Evolutionary conservation across 2,329 filamentous ascomycete species (phyloP).

Genomic region (Bretziella fagacearum): DNA sequence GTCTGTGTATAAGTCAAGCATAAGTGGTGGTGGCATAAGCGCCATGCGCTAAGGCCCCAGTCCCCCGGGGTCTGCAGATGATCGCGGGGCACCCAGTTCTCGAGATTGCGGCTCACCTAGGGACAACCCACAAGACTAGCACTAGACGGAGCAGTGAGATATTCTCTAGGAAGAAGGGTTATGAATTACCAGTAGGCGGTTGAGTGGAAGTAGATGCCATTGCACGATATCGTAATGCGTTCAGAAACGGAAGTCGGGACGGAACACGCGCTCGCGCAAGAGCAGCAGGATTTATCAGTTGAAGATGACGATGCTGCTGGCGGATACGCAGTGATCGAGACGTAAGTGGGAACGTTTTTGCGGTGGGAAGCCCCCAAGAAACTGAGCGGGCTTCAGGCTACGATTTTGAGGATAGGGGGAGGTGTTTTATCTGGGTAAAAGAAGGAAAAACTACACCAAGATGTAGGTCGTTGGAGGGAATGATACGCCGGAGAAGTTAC

Average conservation of each 20-base stretch:
- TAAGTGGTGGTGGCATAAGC: too few species aligned
- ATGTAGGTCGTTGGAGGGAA: not conserved
- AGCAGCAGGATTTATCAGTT: slow-evolving; percentile 1
- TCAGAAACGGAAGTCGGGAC: not conserved
- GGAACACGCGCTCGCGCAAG: not conserved
- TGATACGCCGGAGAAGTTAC: too few species aligned
- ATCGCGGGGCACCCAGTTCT: too few species aligned
- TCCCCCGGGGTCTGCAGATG: too few species aligned
- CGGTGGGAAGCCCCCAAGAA: slow-evolving; percentile 11
- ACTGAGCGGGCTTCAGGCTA: slow-evolving; percentile 10
- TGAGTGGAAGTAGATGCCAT: slow-evolving; percentile 13
- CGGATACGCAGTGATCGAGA: slow-evolving; percentile 12
- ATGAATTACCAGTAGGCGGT: slow-evolving; percentile 8
- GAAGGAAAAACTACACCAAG: not conserved
- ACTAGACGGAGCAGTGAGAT: too few species aligned
- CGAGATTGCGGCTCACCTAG: too few species aligned
- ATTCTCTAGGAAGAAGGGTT: not conserved
- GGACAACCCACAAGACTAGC: too few species aligned
- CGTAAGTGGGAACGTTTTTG: slow-evolving; percentile 14
- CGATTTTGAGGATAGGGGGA: too few species aligned
- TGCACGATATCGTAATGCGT: slow-evolving; percentile 1
- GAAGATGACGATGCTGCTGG: slow-evolving; percentile 9
- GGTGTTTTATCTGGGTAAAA: not conserved
- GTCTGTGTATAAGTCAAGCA: not conserved
- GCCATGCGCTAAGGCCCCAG: too few species aligned